Evolutionary conservation across 116 monocot genomes (phyloP), one percentile per base, ranked within the genome.

Genomic region (Zostera marina): DNA sequence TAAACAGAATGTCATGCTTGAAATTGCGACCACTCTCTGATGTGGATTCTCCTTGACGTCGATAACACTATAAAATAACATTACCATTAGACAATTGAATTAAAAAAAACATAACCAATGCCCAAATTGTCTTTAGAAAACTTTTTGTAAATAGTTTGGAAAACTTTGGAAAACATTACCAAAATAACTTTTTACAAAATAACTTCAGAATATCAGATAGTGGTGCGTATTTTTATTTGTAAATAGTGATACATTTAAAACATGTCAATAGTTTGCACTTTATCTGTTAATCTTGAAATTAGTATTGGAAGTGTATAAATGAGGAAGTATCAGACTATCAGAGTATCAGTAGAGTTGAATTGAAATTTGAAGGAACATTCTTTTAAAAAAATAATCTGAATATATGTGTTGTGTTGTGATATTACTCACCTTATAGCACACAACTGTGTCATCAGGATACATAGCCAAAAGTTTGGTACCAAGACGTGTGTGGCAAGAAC

Each of bases 381-480:
- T 20, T 51, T 15, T 51, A 13, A 51, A 8, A 51, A 47, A 14
- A 47, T 47, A 47, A 51, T 16, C 15, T 16, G 1, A 8, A 16
- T 21, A 19, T 14, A 19, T 14, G 9, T 20, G 0, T 5, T 51
- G 9, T 19, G 48, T 48, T 14, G 11, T 8, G 16, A 51, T 3
- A 51, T 51, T 21, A 51, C 19, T 51, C 77, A 99, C 91, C 87
- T 91, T 91, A 73, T 99, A 99, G 54, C 99, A 99, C 16, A 87
- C 87, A 47, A 99, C 72, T 0, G 99, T 81, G 72, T 99, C 90
- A 70, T 99, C 91, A 59, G 91, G 91, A 81, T 87, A 99, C 91
- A 99, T 99, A 7, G 87, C 99, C 75, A 91, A 79, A 32, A 99
- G 74, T 65, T 99, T 99, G 44, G 99, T 99, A 15, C 99, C 87